A percentile compares a stretch with the other conserved stretches of the same genome.
phyloP scores from a whole-genome alignment of 2,329 filamentous ascomycete species.

The Hypomyces perniciosus region DNA sequence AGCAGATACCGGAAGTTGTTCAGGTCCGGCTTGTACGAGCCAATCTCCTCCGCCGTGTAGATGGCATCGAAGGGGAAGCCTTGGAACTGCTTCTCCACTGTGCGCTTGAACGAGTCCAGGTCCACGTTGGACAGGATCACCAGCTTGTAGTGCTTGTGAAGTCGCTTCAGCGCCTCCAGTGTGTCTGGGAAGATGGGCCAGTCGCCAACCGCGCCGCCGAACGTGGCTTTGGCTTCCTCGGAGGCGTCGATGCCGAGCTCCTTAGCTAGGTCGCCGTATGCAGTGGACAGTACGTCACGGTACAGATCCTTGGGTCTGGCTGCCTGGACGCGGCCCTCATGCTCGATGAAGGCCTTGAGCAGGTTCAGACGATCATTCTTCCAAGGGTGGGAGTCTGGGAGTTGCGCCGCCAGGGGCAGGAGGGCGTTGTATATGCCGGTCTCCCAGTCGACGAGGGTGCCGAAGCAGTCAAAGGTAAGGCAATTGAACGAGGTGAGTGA shows the following conservation, averaged over 20 bases:
- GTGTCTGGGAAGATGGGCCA: constrained; percentile 57
- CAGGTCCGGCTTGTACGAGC: constrained; percentile 62
- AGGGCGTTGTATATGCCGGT: constrained; percentile 54
- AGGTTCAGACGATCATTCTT: constrained; percentile 33
- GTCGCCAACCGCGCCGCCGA: constrained; percentile 41
- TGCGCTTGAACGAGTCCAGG: constrained; percentile 24
- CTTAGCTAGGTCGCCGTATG: constrained; percentile 33
- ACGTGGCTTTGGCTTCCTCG: constrained; percentile 20
- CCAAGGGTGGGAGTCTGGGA: constrained; percentile 32
- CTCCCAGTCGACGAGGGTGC: constrained; percentile 76
- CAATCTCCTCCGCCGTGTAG: constrained; percentile 66
- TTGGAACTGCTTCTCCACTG: constrained; percentile 33
- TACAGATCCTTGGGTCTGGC: constrained; percentile 46
- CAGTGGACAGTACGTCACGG: constrained; percentile 33
- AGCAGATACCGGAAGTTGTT: constrained; percentile 64
- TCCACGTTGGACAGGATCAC: constrained; percentile 58
- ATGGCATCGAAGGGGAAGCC: constrained; percentile 53
- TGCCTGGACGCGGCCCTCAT: constrained; percentile 44
- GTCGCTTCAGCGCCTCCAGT: constrained; percentile 42
- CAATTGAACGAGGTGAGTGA: constrained; percentile 27
- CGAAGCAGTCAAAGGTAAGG: constrained; percentile 73
- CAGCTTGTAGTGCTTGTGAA: constrained; percentile 49
- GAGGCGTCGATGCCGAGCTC: constrained; percentile 26
- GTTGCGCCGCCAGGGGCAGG: constrained; percentile 38
- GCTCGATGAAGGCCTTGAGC: constrained; percentile 43